phyloP scores from a whole-genome alignment of 2,329 filamentous ascomycete genomes.

The Eutypa lata region DNA sequence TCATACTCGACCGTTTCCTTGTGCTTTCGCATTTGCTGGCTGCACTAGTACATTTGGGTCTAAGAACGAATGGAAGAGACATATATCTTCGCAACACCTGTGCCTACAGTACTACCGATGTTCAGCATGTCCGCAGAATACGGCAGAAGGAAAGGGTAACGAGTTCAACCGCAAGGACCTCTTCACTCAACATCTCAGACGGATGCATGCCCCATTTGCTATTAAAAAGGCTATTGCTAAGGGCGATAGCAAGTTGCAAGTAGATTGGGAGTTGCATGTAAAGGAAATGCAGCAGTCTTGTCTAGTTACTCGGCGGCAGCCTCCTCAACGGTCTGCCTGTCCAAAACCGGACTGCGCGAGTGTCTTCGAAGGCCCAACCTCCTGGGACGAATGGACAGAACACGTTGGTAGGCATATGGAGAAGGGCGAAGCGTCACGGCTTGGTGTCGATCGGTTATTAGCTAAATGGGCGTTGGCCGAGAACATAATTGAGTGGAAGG shows the following conservation, averaged over 20 bases:
- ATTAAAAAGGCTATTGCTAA: slow-evolving; percentile 57
- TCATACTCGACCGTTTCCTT: slow-evolving; percentile 74
- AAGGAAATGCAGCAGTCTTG: slow-evolving; percentile 73
- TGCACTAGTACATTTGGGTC: slow-evolving; percentile 82
- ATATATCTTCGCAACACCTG: slow-evolving; percentile 87
- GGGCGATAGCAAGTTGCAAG: slow-evolving; percentile 55
- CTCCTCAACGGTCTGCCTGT: slow-evolving; percentile 70
- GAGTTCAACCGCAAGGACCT: slow-evolving; percentile 94
- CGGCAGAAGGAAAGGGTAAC: slow-evolving; percentile 41
- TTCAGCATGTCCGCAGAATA: slow-evolving; percentile 53
- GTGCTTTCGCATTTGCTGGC: slow-evolving; percentile 80
- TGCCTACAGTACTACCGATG: slow-evolving; percentile 64
- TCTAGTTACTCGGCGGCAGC: slow-evolving; percentile 63
- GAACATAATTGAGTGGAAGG: slow-evolving; percentile 57
- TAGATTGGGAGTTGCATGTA: slow-evolving; percentile 63
- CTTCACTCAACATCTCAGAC: slow-evolving; percentile 88
- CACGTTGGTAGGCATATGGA: slow-evolving; percentile 91
- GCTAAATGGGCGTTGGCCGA: slow-evolving; percentile 63
- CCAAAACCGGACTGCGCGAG: slow-evolving; percentile 68
- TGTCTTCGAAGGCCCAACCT: slow-evolving; percentile 66
- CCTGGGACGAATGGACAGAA: slow-evolving; percentile 90
- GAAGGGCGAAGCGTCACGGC: slow-evolving; percentile 56
- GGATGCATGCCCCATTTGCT: slow-evolving; percentile 80
- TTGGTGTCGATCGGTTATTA: slow-evolving; percentile 57
- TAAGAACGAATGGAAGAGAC: slow-evolving; percentile 98